Evolutionary conservation across 306 rosid genomes (phyloP), one percentile per base, ranked within the genome.

Genomic region (Parietaria judaica): DNA sequence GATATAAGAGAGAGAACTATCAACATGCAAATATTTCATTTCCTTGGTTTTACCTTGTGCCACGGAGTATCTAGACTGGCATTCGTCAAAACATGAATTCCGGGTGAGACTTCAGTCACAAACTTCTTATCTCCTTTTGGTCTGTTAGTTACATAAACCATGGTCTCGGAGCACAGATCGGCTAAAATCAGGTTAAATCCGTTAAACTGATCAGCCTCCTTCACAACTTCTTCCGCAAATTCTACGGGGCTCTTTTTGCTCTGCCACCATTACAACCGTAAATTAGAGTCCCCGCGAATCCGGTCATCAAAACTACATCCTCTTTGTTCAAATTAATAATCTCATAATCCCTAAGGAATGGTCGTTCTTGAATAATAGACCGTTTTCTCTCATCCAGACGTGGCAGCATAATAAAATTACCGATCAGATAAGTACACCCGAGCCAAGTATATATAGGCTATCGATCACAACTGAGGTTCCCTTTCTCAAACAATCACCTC

Each of bases 11-110:
- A 17, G 51, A 60, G 11, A 14, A 5, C 6, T 8, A 41, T 41
- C 45, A 41, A 14, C 11, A 23, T 23, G 31, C 31, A 23, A 23
- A 2, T 1, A 23, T 23, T 2, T 23, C 31, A 23, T 23, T 23
- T 23, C 43, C 50, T 31, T 7, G 3, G 56, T 56, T 71, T 71
- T 78, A 83, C 98, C 96, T 91, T 91, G 44, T 87, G 86, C 96
- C 96, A 91, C 53, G 95, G 81, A 64, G 85, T 66, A 36, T 91
- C 86, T 3, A 91, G 76, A 14, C 64, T 58, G 68, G 90, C 86
- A 79, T 91, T 91, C 23, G 96, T 66, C 78, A 91, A 62, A 34
- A 85, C 95, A 58, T 91, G 98, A 79, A 88, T 74, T 49, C 98
- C 98, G 46, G 95, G 86, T 14, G 85, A 75, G 66, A 87, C 86